phyloP scores from a whole-genome alignment of 2,329 filamentous ascomycete species.

The Talaromyces sp. region DNA sequence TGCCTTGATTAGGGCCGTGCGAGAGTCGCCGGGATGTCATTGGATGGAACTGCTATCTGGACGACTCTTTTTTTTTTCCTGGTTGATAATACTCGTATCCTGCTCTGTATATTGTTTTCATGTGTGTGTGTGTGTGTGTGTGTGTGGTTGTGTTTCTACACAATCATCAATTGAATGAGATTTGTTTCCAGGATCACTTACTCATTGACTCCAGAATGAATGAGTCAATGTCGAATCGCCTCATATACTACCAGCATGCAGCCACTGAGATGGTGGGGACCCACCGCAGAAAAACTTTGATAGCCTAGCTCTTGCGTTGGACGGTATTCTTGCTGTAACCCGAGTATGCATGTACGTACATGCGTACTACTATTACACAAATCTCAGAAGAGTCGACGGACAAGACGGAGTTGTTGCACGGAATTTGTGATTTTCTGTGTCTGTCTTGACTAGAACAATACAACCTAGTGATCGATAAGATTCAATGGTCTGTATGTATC shows the following conservation, averaged over 20 bases:
- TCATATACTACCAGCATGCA: not conserved
- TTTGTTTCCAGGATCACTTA: not conserved
- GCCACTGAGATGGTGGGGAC: not conserved
- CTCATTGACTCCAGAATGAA: not conserved
- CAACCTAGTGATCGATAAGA: not conserved
- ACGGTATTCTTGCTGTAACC: not conserved
- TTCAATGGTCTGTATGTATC: not conserved
- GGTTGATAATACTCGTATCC: not conserved
- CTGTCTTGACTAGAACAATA: not conserved
- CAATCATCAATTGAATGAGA: not conserved
- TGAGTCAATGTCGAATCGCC: not conserved
- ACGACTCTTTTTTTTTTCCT: not conserved
- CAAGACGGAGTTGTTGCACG: not conserved
- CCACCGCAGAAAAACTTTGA: slow-evolving; percentile 7
- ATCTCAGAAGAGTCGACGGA: not conserved
- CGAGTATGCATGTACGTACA: not conserved
- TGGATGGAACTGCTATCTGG: not conserved
- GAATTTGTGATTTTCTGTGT: not conserved
- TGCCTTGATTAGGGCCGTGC: slow-evolving; percentile 6
- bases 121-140: too few relatives aligned
- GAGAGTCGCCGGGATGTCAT: not conserved
- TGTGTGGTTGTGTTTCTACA: too few relatives aligned
- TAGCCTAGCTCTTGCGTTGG: not conserved
- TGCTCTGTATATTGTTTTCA: not conserved
- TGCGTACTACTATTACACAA: not conserved